Percentiles rank a stretch among this genome's conserved stretches.
These are phyloP conservation scores for Penicillium sp. DNA, from an alignment of 2,329 filamentous ascomycete genomes.

Conservation along the genomic window DNA sequence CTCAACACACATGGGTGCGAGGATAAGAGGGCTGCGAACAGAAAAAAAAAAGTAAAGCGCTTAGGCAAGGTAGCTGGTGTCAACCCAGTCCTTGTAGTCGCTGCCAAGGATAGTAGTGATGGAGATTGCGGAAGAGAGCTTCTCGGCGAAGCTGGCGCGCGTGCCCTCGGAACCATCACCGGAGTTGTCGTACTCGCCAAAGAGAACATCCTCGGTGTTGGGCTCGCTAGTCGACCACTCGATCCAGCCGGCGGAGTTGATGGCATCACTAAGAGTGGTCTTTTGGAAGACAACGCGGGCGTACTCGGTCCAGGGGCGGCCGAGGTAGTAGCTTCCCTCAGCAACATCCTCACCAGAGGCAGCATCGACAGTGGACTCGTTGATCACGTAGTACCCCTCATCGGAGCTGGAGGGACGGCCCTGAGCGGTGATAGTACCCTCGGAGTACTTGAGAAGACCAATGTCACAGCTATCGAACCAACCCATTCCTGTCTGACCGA, in stretches of 20 bases:
- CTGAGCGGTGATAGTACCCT: constrained; percentile 13
- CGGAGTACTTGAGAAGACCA: constrained; percentile 15
- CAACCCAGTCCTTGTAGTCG: constrained; percentile 44
- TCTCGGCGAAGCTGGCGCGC: constrained; percentile 51
- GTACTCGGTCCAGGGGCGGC: constrained; percentile 19
- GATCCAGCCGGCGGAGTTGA: constrained; percentile 22
- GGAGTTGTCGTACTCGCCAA: constrained; percentile 59
- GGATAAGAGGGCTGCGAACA: not conserved
- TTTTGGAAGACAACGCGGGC: constrained; percentile 21
- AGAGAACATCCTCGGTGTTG: constrained; percentile 54
- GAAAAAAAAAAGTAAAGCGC: not conserved
- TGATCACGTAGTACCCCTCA: constrained; percentile 49
- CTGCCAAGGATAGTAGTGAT: constrained; percentile 49
- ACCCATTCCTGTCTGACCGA: constrained; percentile 26
- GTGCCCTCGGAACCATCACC: constrained; percentile 56
- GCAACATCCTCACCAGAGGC: constrained; percentile 22
- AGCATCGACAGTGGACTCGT: constrained; percentile 56
- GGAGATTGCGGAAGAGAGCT: constrained; percentile 39
- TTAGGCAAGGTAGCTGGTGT: constrained; percentile 39
- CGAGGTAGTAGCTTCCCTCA: constrained; percentile 14
- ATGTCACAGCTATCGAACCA: constrained; percentile 43
- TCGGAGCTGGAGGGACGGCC: constrained; percentile 24
- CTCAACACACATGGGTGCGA: not conserved
- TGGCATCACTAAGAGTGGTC: constrained; percentile 12
- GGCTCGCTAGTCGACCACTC: constrained; percentile 52